phyloP scores from a whole-genome alignment of 441 rosid genomes.

The Manihot esculenta region DNA sequence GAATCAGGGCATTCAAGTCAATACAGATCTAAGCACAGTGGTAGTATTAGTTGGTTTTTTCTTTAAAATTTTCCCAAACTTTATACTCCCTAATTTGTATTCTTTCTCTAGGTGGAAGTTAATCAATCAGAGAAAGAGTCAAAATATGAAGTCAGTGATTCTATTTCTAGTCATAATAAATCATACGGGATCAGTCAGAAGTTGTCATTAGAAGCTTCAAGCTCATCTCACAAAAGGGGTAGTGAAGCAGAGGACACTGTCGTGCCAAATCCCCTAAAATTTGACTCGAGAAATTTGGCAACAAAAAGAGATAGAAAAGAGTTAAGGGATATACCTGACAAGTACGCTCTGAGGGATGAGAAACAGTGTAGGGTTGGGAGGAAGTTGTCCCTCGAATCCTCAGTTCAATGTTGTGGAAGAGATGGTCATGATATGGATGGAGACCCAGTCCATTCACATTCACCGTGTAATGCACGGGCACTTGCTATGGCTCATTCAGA shows the following conservation, averaged over 20 bases:
- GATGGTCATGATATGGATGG: constrained; percentile 22
- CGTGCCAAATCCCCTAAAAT: constrained; percentile 13
- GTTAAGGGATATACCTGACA: constrained; percentile 11
- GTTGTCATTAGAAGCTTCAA: constrained; percentile 40
- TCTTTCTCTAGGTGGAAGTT: constrained; percentile 38
- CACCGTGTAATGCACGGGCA: constrained; percentile 4
- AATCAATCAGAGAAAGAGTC: constrained; percentile 25
- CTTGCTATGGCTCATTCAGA: not conserved
- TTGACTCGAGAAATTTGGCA: constrained; percentile 15
- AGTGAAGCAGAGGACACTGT: constrained; percentile 23
- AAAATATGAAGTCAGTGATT: constrained; percentile 28
- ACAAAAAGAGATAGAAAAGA: constrained; percentile 34
- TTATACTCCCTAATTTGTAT: not conserved
- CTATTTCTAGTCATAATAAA: constrained; percentile 26
- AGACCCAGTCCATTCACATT: constrained; percentile 12
- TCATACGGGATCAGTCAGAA: constrained; percentile 30
- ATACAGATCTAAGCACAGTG: constrained; percentile 27
- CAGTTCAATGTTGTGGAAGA: constrained; percentile 28
- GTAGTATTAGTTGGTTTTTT: not conserved
- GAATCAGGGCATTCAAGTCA: constrained; percentile 26
- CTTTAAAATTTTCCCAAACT: constrained; percentile 6
- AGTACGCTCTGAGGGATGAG: constrained; percentile 11
- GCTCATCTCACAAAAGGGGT: constrained; percentile 20
- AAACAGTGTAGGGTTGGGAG: constrained; percentile 23
- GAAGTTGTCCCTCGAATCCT: constrained; percentile 41